Conservation (phyloP, 2,329 filamentous ascomycete species). For the Neophaeococcomyces aloes region DNA sequence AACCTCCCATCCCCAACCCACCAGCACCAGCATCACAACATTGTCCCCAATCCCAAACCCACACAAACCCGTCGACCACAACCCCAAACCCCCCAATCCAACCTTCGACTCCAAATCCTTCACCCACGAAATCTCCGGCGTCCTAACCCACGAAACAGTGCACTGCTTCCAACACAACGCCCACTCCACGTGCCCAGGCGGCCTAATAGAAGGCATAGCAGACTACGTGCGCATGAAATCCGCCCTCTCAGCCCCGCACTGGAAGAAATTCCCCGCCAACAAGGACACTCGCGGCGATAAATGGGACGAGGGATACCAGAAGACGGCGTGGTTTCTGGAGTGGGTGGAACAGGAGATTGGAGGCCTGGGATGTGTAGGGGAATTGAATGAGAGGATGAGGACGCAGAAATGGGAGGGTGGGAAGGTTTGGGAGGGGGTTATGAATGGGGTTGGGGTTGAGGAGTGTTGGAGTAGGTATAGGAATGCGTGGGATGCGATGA, state of each 20-base stretch:
- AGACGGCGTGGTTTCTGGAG: slow-evolving; percentile 82
- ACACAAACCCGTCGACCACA: slow-evolving; percentile 17
- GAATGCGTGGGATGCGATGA: slow-evolving; percentile 3
- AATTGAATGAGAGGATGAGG: slow-evolving; percentile 57
- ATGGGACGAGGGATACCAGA: slow-evolving; percentile 88
- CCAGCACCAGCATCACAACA: background rate
- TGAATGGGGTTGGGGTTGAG: slow-evolving; percentile 18
- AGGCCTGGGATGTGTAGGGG: slow-evolving; percentile 44
- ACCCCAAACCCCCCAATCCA: slow-evolving; percentile 6
- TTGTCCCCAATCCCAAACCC: slow-evolving; percentile 2
- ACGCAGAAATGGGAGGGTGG: slow-evolving; percentile 54
- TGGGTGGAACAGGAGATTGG: slow-evolving; percentile 65
- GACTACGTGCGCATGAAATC: slow-evolving; percentile 80
- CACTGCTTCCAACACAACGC: slow-evolving; percentile 86
- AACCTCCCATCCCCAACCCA: slow-evolving; percentile 27
- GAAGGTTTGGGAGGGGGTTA: slow-evolving; percentile 67
- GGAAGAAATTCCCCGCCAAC: slow-evolving; percentile 48
- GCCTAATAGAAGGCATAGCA: slow-evolving; percentile 80
- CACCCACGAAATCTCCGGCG: slow-evolving; percentile 59
- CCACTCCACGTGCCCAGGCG: slow-evolving; percentile 51
- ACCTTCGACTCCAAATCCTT: slow-evolving; percentile 21
- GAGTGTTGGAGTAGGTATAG: slow-evolving; percentile 4
- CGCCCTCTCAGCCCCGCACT: slow-evolving; percentile 68
- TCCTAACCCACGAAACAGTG: slow-evolving; percentile 84
- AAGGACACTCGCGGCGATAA: slow-evolving; percentile 39